Conservation (phyloP, 2,329 filamentous ascomycete species). For the Curvularia lunata region DNA sequence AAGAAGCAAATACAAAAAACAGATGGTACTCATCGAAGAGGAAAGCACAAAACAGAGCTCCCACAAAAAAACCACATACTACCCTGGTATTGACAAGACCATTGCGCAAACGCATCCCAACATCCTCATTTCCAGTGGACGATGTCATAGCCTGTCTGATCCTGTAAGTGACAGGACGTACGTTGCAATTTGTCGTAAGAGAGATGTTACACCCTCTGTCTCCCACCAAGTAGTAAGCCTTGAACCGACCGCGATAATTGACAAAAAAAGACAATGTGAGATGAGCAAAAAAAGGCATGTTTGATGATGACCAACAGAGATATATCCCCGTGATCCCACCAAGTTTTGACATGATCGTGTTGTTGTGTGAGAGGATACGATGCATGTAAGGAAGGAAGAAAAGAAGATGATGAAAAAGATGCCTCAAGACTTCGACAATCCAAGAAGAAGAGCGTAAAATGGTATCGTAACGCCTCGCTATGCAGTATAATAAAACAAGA, state of each 20-base stretch:
- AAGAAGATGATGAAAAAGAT: slow-evolving; percentile 14
- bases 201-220: not conserved
- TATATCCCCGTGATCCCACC: not conserved
- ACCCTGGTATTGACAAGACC: not conserved
- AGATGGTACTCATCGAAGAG: not conserved
- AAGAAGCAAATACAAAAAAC: not conserved
- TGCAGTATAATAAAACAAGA: slow-evolving; percentile 32
- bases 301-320: not conserved
- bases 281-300: not conserved
- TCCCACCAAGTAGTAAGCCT: not conserved
- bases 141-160: not conserved
- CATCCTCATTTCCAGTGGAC: not conserved
- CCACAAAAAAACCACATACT: not conserved
- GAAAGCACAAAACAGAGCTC: not conserved
- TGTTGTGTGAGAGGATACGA: not conserved
- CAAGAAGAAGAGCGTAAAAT: slow-evolving; percentile 24
- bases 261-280: not conserved
- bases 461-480: slow-evolving; percentile 51
- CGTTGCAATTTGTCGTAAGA: not conserved
- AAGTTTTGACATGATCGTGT: slow-evolving; percentile 2
- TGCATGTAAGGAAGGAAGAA: not conserved
- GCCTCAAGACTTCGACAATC: slow-evolving; percentile 14
- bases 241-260: not conserved
- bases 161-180: not conserved
- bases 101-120: not conserved